Base-by-base conservation (phyloP, 768 basidiomycete species). In the Tremella fuciformis region DNA sequence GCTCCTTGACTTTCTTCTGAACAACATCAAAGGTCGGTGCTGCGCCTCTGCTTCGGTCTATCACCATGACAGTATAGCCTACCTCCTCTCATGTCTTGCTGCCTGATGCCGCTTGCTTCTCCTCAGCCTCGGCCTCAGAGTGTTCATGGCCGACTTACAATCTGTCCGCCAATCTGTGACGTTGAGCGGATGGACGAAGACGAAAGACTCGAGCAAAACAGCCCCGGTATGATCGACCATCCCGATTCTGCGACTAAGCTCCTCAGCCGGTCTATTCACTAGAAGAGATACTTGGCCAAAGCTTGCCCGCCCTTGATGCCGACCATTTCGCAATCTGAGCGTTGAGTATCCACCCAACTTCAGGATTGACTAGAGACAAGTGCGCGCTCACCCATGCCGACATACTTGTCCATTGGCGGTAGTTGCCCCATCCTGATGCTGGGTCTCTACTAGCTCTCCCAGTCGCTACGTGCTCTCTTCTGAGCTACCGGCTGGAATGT, bases 121-220 rank as follows among this genome's bases (percentile, higher is more conserved):
- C 19, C n/a, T 22, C 42, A 54, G n/a, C 29, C 39, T 8, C 3
- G 21, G 13, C 29, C 18, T 34, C 11, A 48, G 11, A 9, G 22
- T 53, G 11, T n/a, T 58, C 51, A 51, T n/a, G n/a, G n/a, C n/a
- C 44, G 21, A 24, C 47, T 48, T 26, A 77, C 83, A 89, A 71
- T 84, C 81, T 0, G 93, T 97, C 54, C 90, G 80, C 78, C 92
- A 97, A 76, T 97, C 92, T 8, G 88, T 84, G 15, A 96, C 90
- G 16, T 83, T 83, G 73, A 91, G 88, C 48, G 85, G 83, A 73
- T 89, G 90, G 41, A 73, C 70, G 50, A 81, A 80, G 22, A 99
- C 92, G 63, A 87, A 90, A 41, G 82, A 86, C 64, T 97, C 91
- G 60, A 94, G 71, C 40, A 86, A 78, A 9, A 88, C 80, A 0